A percentile compares a stretch with the other conserved stretches of the same genome.
Evolutionary conservation across 192 early-diverging fungal species (phyloP).

Genomic region (Rhizoclosmatium sp.): DNA sequence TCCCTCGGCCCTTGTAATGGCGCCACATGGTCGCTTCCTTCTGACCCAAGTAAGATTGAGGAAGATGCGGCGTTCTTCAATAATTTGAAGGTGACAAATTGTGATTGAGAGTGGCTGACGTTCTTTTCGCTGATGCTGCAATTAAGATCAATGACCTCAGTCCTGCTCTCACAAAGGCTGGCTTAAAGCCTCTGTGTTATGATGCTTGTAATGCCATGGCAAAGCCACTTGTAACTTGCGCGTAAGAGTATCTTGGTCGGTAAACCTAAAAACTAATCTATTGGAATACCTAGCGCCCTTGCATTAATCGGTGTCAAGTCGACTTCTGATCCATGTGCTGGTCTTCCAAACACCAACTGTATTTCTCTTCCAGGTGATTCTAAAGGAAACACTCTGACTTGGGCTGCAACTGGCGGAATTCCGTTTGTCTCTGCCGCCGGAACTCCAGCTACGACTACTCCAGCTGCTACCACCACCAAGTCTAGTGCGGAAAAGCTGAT

Average conservation of each 20-base stretch:
- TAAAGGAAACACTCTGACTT: constrained; percentile 1
- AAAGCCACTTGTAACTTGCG: not conserved
- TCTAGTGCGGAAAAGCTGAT: too few relatives aligned
- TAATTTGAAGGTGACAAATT: not conserved
- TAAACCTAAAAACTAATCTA: too few relatives aligned
- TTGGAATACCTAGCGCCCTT: not conserved
- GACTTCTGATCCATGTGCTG: constrained; percentile 9
- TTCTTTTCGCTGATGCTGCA: too few relatives aligned
- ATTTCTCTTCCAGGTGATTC: not conserved
- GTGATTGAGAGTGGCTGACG: too few relatives aligned
- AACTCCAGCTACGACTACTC: not conserved
- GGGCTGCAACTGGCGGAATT: constrained; percentile 4
- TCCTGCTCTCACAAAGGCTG: not conserved
- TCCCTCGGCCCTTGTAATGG: not conserved
- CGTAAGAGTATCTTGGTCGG: not conserved
- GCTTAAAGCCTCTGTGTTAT: constrained; percentile 8
- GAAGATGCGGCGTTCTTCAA: constrained; percentile 25
- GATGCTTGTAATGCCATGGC: constrained; percentile 2
- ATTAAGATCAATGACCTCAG: constrained; percentile 15
- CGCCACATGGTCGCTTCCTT: constrained; percentile 21
- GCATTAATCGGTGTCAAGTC: constrained; percentile 1
- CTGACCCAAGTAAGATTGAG: constrained; percentile 20
- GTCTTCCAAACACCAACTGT: constrained; percentile 14
- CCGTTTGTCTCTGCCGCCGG: not conserved
- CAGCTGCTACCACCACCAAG: not conserved